Conservation (phyloP, 805 yeast species). For the Starmerella etchellsii region DNA sequence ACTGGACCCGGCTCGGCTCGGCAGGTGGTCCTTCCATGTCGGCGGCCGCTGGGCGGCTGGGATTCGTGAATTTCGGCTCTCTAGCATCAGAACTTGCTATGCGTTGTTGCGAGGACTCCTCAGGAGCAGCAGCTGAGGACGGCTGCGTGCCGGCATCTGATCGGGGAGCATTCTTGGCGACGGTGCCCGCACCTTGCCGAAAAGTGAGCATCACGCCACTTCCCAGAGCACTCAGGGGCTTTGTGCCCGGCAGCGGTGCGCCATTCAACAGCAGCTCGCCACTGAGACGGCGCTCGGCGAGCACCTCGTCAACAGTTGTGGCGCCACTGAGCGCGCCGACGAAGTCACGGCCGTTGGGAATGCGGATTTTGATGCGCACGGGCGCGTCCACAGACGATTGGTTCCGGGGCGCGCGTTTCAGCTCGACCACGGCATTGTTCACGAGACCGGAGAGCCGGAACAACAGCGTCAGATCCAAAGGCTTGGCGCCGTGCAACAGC, state of each 20-base stretch:
- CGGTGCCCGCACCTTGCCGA: background rate
- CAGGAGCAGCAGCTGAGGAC: background rate
- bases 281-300: constrained; percentile 7
- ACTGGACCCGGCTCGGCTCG: constrained; percentile 41
- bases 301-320: constrained; percentile 5
- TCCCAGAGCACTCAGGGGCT: constrained; percentile 9
- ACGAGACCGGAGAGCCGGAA: constrained; percentile 18
- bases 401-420: background rate
- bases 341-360: constrained; percentile 11
- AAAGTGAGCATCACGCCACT: constrained; percentile 12
- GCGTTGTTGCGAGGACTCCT: background rate
- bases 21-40: constrained; percentile 25
- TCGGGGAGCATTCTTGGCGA: background rate
- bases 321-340: constrained; percentile 13
- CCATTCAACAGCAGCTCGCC: constrained; percentile 10
- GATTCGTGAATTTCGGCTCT: background rate
- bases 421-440: constrained; percentile 17
- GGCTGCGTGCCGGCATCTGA: background rate
- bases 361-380: constrained; percentile 17
- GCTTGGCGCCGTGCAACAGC: constrained; percentile 14
- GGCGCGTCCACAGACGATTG: background rate
- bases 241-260: background rate
- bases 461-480: constrained; percentile 18
- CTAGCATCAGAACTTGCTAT: background rate
- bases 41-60: constrained; percentile 17